phyloP scores from a whole-genome alignment of 2,329 filamentous ascomycete species.

The Xylariaceae sp. region DNA sequence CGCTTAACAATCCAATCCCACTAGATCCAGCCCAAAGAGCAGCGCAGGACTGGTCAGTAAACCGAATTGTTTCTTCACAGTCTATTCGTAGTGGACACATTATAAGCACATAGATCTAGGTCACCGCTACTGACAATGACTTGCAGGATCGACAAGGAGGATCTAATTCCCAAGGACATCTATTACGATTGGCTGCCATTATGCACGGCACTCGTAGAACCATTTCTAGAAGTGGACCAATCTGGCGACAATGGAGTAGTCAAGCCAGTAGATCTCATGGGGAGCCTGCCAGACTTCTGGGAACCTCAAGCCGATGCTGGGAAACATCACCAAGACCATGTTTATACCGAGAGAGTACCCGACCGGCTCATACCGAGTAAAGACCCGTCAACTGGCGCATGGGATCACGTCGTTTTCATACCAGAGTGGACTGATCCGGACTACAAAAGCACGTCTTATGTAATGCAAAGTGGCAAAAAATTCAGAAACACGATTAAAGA shows the following conservation, averaged over 20 bases:
- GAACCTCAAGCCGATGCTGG: background rate
- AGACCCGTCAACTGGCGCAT: conserved; percentile 10
- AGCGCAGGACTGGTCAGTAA: too few species aligned
- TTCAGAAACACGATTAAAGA: conserved; percentile 2
- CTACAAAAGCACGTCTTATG: conserved; percentile 1
- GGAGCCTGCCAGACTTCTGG: background rate
- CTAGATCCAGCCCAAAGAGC: too few species aligned
- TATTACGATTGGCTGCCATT: conserved; percentile 15
- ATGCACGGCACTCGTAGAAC: conserved; percentile 15
- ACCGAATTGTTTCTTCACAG: too few species aligned
- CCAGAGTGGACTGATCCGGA: conserved; percentile 27
- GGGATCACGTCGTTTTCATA: conserved; percentile 20
- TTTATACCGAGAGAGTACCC: background rate
- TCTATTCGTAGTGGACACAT: too few species aligned
- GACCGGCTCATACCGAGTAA: conserved; percentile 3
- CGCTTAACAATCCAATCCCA: too few species aligned
- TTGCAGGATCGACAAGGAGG: background rate
- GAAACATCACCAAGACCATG: background rate
- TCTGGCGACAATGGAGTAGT: too few species aligned
- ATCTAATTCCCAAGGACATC: conserved; percentile 4
- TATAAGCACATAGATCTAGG: too few species aligned
- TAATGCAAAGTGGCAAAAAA: background rate
- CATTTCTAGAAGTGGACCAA: too few species aligned
- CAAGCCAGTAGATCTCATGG: background rate
- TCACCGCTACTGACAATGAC: too few species aligned